These are phyloP conservation scores for Dissoconium aciculare DNA, from an alignment of 2,329 filamentous ascomycete species.

Conservation along the genomic window DNA sequence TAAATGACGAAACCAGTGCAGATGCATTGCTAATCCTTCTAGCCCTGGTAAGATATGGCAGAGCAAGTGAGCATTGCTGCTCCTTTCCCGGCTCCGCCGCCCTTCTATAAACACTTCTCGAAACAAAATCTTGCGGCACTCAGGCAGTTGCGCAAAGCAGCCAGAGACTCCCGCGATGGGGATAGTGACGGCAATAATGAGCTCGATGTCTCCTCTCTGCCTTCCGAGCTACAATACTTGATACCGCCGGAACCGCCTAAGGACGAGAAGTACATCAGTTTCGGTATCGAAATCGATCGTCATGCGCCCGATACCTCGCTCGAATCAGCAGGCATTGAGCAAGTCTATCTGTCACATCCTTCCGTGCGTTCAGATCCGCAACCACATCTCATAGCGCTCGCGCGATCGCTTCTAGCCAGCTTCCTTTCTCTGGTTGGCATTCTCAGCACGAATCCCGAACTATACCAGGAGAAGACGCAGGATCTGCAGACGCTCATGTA, in stretches of 20 bases:
- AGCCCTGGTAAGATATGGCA: too few species aligned
- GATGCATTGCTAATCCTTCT: too few species aligned
- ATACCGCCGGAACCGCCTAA: slow-evolving; percentile 48
- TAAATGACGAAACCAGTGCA: too few species aligned
- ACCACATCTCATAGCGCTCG: slow-evolving; percentile 51
- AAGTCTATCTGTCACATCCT: slow-evolving; percentile 45
- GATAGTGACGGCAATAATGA: too few species aligned
- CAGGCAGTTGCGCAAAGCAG: slow-evolving; percentile 17
- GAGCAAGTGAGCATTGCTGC: slow-evolving; percentile 37
- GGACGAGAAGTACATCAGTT: not conserved
- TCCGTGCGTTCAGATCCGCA: slow-evolving; percentile 30
- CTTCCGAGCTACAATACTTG: slow-evolving; percentile 58
- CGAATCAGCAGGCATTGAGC: slow-evolving; percentile 54
- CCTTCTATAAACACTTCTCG: slow-evolving; percentile 83
- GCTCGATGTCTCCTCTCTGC: slow-evolving; percentile 37
- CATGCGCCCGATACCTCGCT: slow-evolving; percentile 50
- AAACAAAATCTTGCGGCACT: slow-evolving; percentile 53
- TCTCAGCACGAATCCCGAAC: slow-evolving; percentile 46
- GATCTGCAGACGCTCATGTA: slow-evolving; percentile 71
- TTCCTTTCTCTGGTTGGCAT: slow-evolving; percentile 73
- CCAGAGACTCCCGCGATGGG: slow-evolving; percentile 3
- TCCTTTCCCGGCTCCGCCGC: slow-evolving; percentile 72
- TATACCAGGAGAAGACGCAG: slow-evolving; percentile 55
- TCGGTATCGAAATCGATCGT: slow-evolving; percentile 45
- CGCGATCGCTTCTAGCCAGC: slow-evolving; percentile 74